Conservation (phyloP, 2,329 filamentous ascomycete species). For the Fusarium marasasianum region DNA sequence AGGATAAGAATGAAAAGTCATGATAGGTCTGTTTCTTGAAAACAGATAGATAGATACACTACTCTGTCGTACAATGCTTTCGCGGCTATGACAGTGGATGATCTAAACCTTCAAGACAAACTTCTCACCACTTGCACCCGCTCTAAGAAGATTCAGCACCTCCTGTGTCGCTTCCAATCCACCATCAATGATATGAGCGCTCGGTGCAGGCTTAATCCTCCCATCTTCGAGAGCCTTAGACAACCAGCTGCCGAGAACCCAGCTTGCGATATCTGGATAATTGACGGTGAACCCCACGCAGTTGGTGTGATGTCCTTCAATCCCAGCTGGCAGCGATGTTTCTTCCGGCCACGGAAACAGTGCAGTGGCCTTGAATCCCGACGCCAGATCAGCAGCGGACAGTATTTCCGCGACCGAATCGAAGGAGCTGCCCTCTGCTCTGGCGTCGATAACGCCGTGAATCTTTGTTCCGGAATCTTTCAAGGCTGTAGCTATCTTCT, state of each 20-base stretch:
- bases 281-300: neutral
- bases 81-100: neutral
- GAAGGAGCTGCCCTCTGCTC: neutral
- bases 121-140: neutral
- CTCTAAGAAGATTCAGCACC: neutral
- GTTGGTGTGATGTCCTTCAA: neutral
- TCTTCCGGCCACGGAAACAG: neutral
- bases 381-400: fast-evolving
- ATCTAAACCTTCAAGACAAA: neutral
- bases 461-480: fast-evolving
- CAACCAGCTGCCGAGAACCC: neutral
- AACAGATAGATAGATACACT: too few relatives aligned
- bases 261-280: neutral
- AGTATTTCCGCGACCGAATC: neutral
- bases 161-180: neutral
- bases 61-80: too few relatives aligned
- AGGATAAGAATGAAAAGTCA: too few relatives aligned
- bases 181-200: neutral
- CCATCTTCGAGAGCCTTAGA: fast-evolving
- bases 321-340: fast-evolving
- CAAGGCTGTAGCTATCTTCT: neutral
- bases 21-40: too few relatives aligned
- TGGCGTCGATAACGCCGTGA: neutral
- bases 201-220: neutral
- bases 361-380: neutral